Evolutionary conservation across 108 stramenopile species (phyloP).

Genomic region (Cyclostephanos invisitatus): DNA sequence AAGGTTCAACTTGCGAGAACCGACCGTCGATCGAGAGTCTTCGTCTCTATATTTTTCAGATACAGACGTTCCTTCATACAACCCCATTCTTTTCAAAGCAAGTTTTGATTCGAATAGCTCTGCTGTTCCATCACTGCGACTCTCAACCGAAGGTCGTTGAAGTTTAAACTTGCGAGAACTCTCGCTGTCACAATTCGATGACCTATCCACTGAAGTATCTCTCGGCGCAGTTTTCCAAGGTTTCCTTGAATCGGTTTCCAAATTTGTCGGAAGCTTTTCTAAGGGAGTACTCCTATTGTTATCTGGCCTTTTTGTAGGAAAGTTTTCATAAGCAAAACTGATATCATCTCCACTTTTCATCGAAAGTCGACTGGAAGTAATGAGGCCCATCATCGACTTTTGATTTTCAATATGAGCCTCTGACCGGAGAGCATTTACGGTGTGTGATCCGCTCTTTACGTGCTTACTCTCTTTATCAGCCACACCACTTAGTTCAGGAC

Average conservation of each 20-base stretch:
- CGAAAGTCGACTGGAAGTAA: background rate
- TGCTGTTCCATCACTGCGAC: slow-evolving; percentile 19
- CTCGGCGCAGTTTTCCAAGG: slow-evolving; percentile 34
- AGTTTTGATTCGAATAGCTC: slow-evolving; percentile 28
- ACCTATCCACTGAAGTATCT: background rate
- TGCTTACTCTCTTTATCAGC: background rate
- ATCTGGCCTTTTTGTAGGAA: slow-evolving; percentile 11
- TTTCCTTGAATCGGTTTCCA: slow-evolving; percentile 30
- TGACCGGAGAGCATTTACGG: background rate
- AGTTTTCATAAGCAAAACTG: slow-evolving; percentile 28
- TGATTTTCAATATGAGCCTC: background rate
- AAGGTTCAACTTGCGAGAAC: background rate
- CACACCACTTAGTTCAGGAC: background rate
- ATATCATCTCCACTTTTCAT: slow-evolving; percentile 20
- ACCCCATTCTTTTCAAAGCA: slow-evolving; percentile 31
- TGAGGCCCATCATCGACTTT: background rate
- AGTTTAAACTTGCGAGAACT: background rate
- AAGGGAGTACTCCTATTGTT: slow-evolving; percentile 10
- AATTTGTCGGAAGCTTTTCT: slow-evolving; percentile 5
- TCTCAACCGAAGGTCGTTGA: slow-evolving; percentile 14
- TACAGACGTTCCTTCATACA: slow-evolving; percentile 11
- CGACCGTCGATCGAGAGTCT: background rate
- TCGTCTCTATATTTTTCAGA: background rate
- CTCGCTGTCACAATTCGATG: background rate
- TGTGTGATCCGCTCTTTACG: background rate